Percentiles rank a stretch among this genome's conserved stretches.
Evolutionary conservation across 2,329 filamentous ascomycete species (phyloP).

Genomic region (Sporothrix pallida): DNA sequence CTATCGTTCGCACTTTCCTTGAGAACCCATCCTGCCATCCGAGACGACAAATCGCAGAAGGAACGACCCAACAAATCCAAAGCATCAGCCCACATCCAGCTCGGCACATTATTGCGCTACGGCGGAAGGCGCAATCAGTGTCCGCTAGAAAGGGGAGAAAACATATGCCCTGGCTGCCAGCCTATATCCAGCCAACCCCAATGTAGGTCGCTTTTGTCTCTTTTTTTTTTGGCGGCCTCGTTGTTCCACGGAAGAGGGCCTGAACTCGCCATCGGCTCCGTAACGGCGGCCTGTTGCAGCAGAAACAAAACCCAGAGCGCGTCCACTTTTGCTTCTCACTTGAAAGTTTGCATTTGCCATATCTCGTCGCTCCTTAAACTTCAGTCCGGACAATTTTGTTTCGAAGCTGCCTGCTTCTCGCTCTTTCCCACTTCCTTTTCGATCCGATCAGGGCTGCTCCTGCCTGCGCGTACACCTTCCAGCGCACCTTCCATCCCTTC

Average conservation of each 20-base stretch:
- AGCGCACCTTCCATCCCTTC: background rate
- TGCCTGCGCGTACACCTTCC: background rate
- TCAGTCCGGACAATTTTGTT: background rate
- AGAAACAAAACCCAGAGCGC: conserved; percentile 21
- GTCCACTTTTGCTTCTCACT: conserved; percentile 24
- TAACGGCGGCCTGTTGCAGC: conserved; percentile 4
- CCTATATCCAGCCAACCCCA: background rate
- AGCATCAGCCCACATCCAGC: conserved; percentile 19
- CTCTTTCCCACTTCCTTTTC: background rate
- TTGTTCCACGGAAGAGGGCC: background rate
- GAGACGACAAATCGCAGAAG: background rate
- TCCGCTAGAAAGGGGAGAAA: background rate
- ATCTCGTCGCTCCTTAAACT: conserved; percentile 27
- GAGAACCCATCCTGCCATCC: too few relatives aligned
- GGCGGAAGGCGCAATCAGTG: conserved; percentile 20
- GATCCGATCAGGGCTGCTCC: background rate
- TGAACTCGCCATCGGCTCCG: conserved; percentile 11
- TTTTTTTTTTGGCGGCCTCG: background rate
- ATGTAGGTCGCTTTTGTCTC: background rate
- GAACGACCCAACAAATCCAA: conserved; percentile 24
- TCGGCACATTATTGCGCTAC: conserved; percentile 17
- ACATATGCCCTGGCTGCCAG: background rate
- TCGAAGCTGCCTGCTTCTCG: background rate
- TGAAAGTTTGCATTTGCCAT: conserved; percentile 24
- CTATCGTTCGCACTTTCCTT: too few relatives aligned